phyloP scores from a whole-genome alignment of 345 rosid species.

The Mercurialis annua region DNA sequence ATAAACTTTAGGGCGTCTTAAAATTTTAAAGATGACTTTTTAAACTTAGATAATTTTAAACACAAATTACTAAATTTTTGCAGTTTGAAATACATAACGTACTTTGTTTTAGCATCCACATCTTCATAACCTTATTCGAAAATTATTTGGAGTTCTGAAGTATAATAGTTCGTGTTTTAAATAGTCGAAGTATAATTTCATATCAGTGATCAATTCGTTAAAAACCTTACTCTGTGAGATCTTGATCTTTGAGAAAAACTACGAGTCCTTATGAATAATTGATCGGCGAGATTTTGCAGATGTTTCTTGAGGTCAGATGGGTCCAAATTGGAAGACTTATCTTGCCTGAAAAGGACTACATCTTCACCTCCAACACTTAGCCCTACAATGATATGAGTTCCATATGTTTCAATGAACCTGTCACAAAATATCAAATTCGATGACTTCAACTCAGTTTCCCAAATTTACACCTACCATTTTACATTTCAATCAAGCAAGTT shows the following conservation, averaged over 20 bases:
- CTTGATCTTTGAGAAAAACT: conserved; percentile 42
- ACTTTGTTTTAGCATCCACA: too few species aligned
- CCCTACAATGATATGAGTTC: conserved; percentile 83
- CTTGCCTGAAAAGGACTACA: conserved; percentile 65
- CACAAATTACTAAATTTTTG: too few species aligned
- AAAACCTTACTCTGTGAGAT: conserved; percentile 48
- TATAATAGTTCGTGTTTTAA: too few species aligned
- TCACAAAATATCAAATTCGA: not conserved
- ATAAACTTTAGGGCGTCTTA: too few species aligned
- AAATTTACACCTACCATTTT: not conserved
- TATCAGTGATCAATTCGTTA: too few species aligned
- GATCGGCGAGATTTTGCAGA: conserved; percentile 73
- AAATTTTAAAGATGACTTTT: too few species aligned
- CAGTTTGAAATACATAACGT: too few species aligned
- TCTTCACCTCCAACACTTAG: conserved; percentile 81
- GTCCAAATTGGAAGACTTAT: conserved; percentile 48
- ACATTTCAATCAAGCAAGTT: not conserved
- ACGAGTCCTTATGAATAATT: conserved; percentile 71
- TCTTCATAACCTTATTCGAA: too few species aligned
- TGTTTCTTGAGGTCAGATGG: conserved; percentile 60
- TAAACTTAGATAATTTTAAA: too few species aligned
- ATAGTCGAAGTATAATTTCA: too few species aligned
- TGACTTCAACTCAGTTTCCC: not conserved
- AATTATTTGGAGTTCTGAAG: too few species aligned
- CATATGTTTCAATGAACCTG: conserved; percentile 89